Evolutionary conservation across 139 green algal species (phyloP), one percentile per base, ranked within the genome.

Genomic region (Micractinium sp.): DNA sequence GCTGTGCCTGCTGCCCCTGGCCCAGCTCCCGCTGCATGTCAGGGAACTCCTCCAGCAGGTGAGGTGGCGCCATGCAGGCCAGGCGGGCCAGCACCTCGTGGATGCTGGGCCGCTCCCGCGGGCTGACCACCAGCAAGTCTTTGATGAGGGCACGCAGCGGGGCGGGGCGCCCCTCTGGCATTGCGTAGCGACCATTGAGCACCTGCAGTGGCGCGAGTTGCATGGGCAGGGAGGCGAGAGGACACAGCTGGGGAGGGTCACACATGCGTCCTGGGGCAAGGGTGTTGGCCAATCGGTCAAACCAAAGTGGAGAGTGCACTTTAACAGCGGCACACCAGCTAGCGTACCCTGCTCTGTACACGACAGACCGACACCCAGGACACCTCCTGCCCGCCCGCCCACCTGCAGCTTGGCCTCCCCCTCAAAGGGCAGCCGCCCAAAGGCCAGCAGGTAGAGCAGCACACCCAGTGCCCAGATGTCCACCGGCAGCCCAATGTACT

Each of bases 381-480:
- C 63, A 25, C n/a, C n/a, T n/a, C n/a, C n/a, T 73, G 63, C 22
- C 63, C 16, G 39, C 25, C 23, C 13, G 3, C 66, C 36, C 83
- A 87, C 83, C 74, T 95, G 89, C 67, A 98, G 94, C 93, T 98
- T 97, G 75, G 90, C 91, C 53, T 98, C 96, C 1, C 91, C 93
- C 19, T 93, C 90, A 86, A 98, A 99, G 0, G 97, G 95, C 91
- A 99, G 93, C 85, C 94, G 94, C 75, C 93, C 95, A 63, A 92
- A 97, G 33, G 88, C 90, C 35, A 98, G 91, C 74, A 97, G 92
- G 89, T 95, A 98, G 56, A 99, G 94, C 87, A 99, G 91, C 75
- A 96, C 95, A 3, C 97, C 97, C 86, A 99, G 87, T 31, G 96
- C 95, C 95, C 96, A 99, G 2, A 99, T 93, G 91, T 99, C 96